A percentile compares a stretch with the other conserved stretches of the same genome.
These are phyloP conservation scores for Sporisorium scitamineum DNA, from an alignment of 1,284 basidiomycete genomes.

Conservation along the genomic window DNA sequence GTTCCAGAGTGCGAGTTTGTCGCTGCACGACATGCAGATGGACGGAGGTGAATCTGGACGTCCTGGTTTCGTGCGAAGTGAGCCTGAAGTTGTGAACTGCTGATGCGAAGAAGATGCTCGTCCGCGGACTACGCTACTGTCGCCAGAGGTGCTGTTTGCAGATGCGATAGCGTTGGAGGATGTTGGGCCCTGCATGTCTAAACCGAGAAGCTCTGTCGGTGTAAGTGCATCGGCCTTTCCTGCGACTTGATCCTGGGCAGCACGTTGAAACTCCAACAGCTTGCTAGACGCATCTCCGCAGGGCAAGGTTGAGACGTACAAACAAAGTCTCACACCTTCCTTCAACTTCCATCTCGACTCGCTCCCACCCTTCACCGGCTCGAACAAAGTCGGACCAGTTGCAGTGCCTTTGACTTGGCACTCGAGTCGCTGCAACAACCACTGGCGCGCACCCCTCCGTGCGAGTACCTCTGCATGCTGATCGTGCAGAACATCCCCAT, in stretches of 20 bases:
- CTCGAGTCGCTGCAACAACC: constrained; percentile 80
- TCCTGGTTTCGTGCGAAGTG: constrained; percentile 56
- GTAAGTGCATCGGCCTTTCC: not conserved
- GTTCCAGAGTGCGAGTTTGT: constrained; percentile 58
- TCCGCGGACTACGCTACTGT: constrained; percentile 13
- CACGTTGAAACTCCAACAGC: constrained; percentile 41
- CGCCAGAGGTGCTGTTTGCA: not conserved
- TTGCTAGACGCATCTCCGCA: constrained; percentile 71
- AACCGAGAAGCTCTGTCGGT: constrained; percentile 12
- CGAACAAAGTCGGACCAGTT: constrained; percentile 2
- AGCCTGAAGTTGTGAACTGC: not conserved
- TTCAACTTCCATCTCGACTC: constrained; percentile 72
- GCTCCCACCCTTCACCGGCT: not conserved
- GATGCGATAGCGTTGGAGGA: not conserved
- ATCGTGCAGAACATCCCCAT: constrained; percentile 88
- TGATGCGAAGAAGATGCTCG: constrained; percentile 19
- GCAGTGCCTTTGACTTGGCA: constrained; percentile 51
- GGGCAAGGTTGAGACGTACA: constrained; percentile 91
- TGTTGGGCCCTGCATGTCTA: not conserved
- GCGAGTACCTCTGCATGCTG: constrained; percentile 91
- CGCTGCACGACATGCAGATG: constrained; percentile 56
- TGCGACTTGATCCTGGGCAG: constrained; percentile 28
- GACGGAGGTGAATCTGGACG: constrained; percentile 53
- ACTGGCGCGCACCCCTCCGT: constrained; percentile 81
- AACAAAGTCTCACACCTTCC: constrained; percentile 73